A percentile compares a stretch with the other conserved stretches of the same genome.
Evolutionary conservation across 2,329 filamentous ascomycete species (phyloP).

Genomic region (Apiospora sp.): DNA sequence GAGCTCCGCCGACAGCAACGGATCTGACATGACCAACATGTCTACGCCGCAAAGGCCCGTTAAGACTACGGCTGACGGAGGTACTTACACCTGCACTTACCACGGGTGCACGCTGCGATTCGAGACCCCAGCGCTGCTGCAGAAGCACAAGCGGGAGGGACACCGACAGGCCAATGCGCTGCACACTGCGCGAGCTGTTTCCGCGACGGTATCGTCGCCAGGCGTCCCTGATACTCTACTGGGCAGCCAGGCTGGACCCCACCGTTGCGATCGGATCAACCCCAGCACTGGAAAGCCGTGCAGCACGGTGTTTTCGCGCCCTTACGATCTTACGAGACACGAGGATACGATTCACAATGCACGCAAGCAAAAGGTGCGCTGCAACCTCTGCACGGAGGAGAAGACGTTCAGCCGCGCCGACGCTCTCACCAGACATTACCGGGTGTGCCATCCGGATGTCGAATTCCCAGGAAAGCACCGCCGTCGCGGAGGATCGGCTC

Average conservation of each 20-base stretch:
- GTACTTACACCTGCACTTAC: constrained; percentile 96
- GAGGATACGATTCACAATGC: constrained; percentile 98
- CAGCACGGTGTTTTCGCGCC: constrained; percentile 91
- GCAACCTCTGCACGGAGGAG: constrained; percentile 91
- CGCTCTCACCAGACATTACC: constrained; percentile 91
- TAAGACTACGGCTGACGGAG: constrained; percentile 75
- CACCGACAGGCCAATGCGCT: constrained; percentile 74
- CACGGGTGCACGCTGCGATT: constrained; percentile 90
- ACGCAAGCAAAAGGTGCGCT: constrained; percentile 92
- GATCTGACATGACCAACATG: constrained; percentile 41
- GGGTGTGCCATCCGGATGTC: constrained; percentile 90
- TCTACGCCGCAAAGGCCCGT: constrained; percentile 58
- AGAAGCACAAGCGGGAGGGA: constrained; percentile 95
- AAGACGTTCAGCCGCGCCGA: constrained; percentile 97
- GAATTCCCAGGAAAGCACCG: constrained; percentile 75
- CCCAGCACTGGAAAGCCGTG: constrained; percentile 94
- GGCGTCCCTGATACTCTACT: constrained; percentile 63
- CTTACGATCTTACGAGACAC: constrained; percentile 95
- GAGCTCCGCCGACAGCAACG: constrained; percentile 53
- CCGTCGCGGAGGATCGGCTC: constrained; percentile 39
- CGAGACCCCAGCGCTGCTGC: constrained; percentile 83
- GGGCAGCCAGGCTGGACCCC: constrained; percentile 91
- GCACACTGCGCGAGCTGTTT: constrained; percentile 45
- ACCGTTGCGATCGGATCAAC: constrained; percentile 92
- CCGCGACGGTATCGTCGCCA: constrained; percentile 38